A percentile compares a stretch with the other conserved stretches of the same genome.
phyloP scores from a whole-genome alignment of 495 filamentous ascomycete genomes.

The Achaetomiella virescens region DNA sequence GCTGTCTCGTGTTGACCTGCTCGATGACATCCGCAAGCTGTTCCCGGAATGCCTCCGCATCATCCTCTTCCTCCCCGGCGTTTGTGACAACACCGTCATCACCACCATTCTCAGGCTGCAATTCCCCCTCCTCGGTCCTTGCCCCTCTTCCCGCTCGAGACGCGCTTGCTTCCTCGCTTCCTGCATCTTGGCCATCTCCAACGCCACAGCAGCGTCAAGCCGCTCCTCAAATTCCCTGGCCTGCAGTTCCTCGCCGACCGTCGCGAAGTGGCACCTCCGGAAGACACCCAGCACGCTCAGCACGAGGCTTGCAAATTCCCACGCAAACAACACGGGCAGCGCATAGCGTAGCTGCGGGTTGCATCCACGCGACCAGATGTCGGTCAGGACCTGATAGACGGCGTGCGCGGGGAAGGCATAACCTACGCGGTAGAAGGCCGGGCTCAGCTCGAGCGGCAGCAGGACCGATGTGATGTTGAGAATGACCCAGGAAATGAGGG shows the following conservation, averaged over 20 bases:
- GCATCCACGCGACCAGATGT: constrained; percentile 47
- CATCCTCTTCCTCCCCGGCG: background rate
- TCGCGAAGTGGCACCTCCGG: constrained; percentile 32
- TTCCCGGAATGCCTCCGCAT: background rate
- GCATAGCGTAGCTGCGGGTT: constrained; percentile 38
- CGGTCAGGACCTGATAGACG: constrained; percentile 38
- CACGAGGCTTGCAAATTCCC: constrained; percentile 27
- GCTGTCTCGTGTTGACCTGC: constrained; percentile 3
- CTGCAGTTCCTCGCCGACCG: constrained; percentile 31
- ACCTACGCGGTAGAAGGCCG: constrained; percentile 43
- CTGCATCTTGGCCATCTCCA: constrained; percentile 13
- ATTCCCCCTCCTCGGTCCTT: background rate
- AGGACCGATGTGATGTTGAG: constrained; percentile 43
- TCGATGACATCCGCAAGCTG: constrained; percentile 8
- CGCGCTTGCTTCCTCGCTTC: constrained; percentile 3
- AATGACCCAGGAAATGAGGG: constrained; percentile 44
- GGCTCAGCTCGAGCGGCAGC: constrained; percentile 41
- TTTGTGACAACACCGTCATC: too few species aligned
- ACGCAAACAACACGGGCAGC: constrained; percentile 41
- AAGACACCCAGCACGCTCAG: constrained; percentile 34
- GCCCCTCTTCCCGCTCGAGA: background rate
- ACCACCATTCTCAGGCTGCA: too few species aligned
- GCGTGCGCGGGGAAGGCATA: constrained; percentile 45
- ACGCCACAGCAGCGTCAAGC: constrained; percentile 25
- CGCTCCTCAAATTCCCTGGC: constrained; percentile 22